A percentile compares a stretch with the other conserved stretches of the same genome.
These are phyloP conservation scores for Backusella westeae DNA, from an alignment of 192 early-diverging fungal genomes.

Conservation along the genomic window DNA sequence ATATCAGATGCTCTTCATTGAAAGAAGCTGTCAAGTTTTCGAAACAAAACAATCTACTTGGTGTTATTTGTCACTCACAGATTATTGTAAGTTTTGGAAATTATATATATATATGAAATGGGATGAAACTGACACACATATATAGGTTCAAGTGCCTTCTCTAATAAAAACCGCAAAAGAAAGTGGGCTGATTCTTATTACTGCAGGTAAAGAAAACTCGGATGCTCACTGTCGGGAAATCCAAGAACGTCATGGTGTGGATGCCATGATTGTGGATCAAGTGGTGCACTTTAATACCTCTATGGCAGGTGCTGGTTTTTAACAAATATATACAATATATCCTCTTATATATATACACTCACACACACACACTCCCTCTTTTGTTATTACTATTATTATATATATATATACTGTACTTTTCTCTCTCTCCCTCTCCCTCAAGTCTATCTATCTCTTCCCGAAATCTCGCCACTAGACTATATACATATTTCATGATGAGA, in stretches of 20 bases:
- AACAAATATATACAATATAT: neutral
- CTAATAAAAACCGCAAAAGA: slow-evolving; percentile 93
- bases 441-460: neutral
- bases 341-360: neutral
- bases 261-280: slow-evolving; percentile 77
- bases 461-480: no score
- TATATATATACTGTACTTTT: neutral
- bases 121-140: neutral
- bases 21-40: slow-evolving; percentile 96
- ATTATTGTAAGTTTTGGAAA: slow-evolving; percentile 37
- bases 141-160: slow-evolving; percentile 84
- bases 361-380: neutral
- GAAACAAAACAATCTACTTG: slow-evolving; percentile 87
- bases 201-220: slow-evolving; percentile 83
- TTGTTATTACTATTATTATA: neutral
- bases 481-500: no score
- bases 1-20: slow-evolving; percentile 61
- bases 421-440: neutral
- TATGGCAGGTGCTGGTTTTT: slow-evolving; percentile 24
- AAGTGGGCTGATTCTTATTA: slow-evolving; percentile 86
- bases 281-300: slow-evolving; percentile 26
- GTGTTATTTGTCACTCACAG: slow-evolving; percentile 87
- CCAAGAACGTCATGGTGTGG: slow-evolving; percentile 85
- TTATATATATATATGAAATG: no score
- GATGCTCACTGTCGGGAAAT: slow-evolving; percentile 56